phyloP scores from a whole-genome alignment of 2,329 filamentous ascomycete species.

The Neonectria hederae region DNA sequence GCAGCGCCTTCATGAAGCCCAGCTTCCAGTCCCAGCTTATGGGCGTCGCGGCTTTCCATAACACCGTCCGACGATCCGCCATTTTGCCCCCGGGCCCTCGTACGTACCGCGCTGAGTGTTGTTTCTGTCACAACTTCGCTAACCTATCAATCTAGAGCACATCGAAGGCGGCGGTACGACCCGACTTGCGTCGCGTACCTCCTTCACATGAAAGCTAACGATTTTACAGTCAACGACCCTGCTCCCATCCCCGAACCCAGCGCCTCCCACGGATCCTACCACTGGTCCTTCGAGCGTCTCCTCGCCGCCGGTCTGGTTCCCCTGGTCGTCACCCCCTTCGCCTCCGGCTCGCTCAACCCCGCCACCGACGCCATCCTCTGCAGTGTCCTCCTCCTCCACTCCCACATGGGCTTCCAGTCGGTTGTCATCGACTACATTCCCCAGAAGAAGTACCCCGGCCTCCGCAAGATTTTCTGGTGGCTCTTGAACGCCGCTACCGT shows the following conservation, averaged over 20 bases:
- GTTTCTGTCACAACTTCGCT: slow-evolving; percentile 46
- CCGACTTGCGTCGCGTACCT: slow-evolving; percentile 14
- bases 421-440: slow-evolving; percentile 94
- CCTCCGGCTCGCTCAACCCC: slow-evolving; percentile 90
- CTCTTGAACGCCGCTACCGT: slow-evolving; percentile 80
- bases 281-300: slow-evolving; percentile 96
- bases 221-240: slow-evolving; percentile 80
- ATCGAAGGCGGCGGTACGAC: slow-evolving; percentile 78
- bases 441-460: slow-evolving; percentile 71
- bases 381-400: slow-evolving; percentile 86
- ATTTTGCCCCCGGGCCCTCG: slow-evolving; percentile 89
- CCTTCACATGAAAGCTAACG: slow-evolving; percentile 37
- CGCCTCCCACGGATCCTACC: slow-evolving; percentile 91
- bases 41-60: slow-evolving; percentile 85
- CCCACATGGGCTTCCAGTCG: slow-evolving; percentile 94
- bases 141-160: slow-evolving; percentile 65
- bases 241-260: slow-evolving; percentile 76
- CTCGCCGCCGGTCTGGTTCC: slow-evolving; percentile 85
- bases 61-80: slow-evolving; percentile 76
- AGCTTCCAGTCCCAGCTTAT: slow-evolving; percentile 45
- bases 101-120: slow-evolving; percentile 57
- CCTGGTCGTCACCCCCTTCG: slow-evolving; percentile 89
- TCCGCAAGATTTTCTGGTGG: slow-evolving; percentile 77
- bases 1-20: slow-evolving; percentile 48
- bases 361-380: slow-evolving; percentile 87